Evolutionary conservation across 257 asterid genomes (phyloP).

Genomic region (Jaltomata sinuosa): DNA sequence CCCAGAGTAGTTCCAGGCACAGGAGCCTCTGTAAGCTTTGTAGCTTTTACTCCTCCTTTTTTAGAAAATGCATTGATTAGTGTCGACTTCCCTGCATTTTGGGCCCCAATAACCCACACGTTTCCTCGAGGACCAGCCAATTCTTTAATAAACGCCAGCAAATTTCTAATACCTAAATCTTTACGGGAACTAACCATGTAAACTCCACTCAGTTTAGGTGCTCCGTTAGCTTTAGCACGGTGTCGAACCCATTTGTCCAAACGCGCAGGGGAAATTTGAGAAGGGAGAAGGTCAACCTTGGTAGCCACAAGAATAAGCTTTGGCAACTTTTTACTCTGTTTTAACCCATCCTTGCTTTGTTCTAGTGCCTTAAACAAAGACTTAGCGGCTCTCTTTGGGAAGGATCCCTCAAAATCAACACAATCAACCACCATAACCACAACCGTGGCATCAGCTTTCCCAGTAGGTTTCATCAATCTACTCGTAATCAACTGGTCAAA

Average conservation of each 20-base stretch:
- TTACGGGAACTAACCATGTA: conserved; percentile 83
- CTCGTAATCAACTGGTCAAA: conserved; percentile 73
- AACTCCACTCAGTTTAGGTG: conserved; percentile 82
- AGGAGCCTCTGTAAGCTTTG: conserved; percentile 88
- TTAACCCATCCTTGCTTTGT: conserved; percentile 38
- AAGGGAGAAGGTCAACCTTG: conserved; percentile 92
- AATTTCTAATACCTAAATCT: conserved; percentile 83
- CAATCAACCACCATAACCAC: conserved; percentile 93
- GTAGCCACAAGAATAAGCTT: conserved; percentile 91
- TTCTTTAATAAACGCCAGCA: conserved; percentile 62
- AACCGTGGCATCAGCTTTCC: conserved; percentile 72
- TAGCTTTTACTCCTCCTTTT: conserved; percentile 64
- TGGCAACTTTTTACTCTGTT: conserved; percentile 57
- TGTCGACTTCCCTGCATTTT: conserved; percentile 91
- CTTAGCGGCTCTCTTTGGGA: conserved; percentile 81
- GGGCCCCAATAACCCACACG: conserved; percentile 97
- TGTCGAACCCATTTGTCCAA: conserved; percentile 85
- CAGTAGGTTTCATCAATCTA: conserved; percentile 72
- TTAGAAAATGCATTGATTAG: conserved; percentile 80
- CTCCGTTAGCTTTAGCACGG: conserved; percentile 84
- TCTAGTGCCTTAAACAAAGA: conserved; percentile 69
- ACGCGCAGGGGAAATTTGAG: conserved; percentile 81
- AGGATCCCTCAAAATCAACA: conserved; percentile 93
- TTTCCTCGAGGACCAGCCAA: conserved; percentile 93
- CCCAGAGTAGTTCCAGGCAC: conserved; percentile 96